Evolutionary conservation across 1,284 basidiomycete species (phyloP).

Genomic region (Cutaneotrichosporon sp.): DNA sequence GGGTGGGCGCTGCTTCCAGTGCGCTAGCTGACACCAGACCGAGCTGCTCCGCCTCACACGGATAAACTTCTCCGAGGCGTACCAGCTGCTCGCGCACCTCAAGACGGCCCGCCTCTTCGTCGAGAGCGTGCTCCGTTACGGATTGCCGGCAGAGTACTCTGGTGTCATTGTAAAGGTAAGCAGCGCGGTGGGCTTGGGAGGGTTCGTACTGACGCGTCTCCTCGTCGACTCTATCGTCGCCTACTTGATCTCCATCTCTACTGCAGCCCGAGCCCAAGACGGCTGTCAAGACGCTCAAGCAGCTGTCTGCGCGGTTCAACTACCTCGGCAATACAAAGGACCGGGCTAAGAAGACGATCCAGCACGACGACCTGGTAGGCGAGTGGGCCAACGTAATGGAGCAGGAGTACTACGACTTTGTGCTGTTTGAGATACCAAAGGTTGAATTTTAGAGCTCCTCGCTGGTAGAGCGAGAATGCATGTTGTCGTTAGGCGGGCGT

Average conservation of each 20-base stretch:
- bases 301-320: slow-evolving; percentile 69
- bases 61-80: slow-evolving; percentile 95
- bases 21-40: slow-evolving; percentile 55
- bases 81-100: slow-evolving; percentile 88
- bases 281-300: slow-evolving; percentile 69
- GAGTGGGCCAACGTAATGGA: slow-evolving; percentile 89
- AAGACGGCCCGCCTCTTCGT: slow-evolving; percentile 88
- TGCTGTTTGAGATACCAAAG: slow-evolving; percentile 62
- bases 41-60: slow-evolving; percentile 87
- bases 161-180: slow-evolving; percentile 74
- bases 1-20: slow-evolving; percentile 64
- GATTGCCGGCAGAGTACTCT: slow-evolving; percentile 85
- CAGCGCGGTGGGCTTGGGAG: not conserved
- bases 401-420: slow-evolving; percentile 90
- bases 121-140: slow-evolving; percentile 93
- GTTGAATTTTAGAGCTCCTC: slow-evolving; percentile 25
- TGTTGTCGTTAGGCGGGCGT: slow-evolving; percentile 8
- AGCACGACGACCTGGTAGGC: slow-evolving; percentile 57
- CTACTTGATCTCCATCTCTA: not conserved
- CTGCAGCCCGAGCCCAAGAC: slow-evolving; percentile 78
- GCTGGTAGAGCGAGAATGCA: slow-evolving; percentile 8
- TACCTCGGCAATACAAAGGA: slow-evolving; percentile 57
- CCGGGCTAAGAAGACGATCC: slow-evolving; percentile 31
- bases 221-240: not conserved
- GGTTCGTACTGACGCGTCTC: not conserved